A percentile compares a stretch with the other conserved stretches of the same genome.
Evolutionary conservation across 345 rosid species (phyloP).

Genomic region (Turritis glabra): DNA sequence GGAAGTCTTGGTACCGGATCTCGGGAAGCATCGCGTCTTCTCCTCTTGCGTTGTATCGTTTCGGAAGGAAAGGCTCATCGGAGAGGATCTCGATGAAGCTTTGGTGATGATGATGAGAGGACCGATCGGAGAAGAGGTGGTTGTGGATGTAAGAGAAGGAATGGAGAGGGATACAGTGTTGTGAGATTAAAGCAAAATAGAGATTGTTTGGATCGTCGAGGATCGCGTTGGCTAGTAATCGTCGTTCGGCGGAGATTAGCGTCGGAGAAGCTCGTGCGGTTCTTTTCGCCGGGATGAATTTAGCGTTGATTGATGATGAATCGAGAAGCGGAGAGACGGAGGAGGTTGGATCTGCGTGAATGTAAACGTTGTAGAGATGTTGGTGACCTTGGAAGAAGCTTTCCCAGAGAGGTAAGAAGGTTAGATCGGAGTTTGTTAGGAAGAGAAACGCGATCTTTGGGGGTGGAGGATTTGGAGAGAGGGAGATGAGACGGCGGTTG

Average conservation of each 20-base stretch:
- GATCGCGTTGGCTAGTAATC: constrained; percentile 73
- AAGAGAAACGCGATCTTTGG: constrained; percentile 92
- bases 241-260: constrained; percentile 69
- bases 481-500: constrained; percentile 37
- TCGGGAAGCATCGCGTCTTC: constrained; percentile 64
- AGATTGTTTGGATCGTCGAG: constrained; percentile 77
- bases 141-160: constrained; percentile 63
- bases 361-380: constrained; percentile 65
- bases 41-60: constrained; percentile 72
- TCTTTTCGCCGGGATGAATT: constrained; percentile 57
- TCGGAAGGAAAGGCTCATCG: constrained; percentile 56
- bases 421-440: constrained; percentile 84
- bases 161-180: constrained; percentile 83
- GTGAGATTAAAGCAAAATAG: constrained; percentile 82
- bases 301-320: constrained; percentile 45
- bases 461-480: constrained; percentile 50
- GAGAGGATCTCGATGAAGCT: constrained; percentile 81
- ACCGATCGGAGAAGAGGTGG: constrained; percentile 51
- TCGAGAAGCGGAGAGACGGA: constrained; percentile 29
- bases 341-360: constrained; percentile 70
- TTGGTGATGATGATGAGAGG: constrained; percentile 25
- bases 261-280: constrained; percentile 74
- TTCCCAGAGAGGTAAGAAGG: constrained; percentile 77
- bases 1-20: constrained; percentile 54
- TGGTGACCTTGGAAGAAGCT: constrained; percentile 59